Conservation (phyloP, 1,284 basidiomycete genomes). For the Lentinula novae-zelandiae region DNA sequence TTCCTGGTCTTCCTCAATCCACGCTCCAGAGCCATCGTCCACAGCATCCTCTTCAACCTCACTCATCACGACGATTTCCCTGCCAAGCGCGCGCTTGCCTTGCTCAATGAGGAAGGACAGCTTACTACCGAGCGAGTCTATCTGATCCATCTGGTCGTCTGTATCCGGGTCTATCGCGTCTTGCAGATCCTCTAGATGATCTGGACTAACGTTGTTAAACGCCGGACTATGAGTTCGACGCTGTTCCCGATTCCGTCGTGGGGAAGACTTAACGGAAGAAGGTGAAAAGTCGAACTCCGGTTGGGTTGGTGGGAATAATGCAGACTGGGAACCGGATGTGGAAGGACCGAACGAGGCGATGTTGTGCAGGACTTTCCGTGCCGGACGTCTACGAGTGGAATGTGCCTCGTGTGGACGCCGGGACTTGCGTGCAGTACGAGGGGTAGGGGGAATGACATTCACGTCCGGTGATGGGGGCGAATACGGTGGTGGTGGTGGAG, state of each 20-base stretch:
- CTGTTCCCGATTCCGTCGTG: not conserved
- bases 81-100: slow-evolving; percentile 65
- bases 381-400: not conserved
- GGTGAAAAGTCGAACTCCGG: slow-evolving; percentile 36
- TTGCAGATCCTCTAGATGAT: not conserved
- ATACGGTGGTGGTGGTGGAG: slow-evolving; percentile 14
- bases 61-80: slow-evolving; percentile 69
- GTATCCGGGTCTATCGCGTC: slow-evolving; percentile 23
- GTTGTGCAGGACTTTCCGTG: slow-evolving; percentile 1
- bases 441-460: slow-evolving; percentile 3
- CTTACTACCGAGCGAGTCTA: slow-evolving; percentile 73
- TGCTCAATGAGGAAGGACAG: slow-evolving; percentile 67
- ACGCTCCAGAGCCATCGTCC: slow-evolving; percentile 67
- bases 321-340: not conserved
- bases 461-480: not conserved
- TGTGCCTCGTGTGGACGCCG: not conserved
- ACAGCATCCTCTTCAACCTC: slow-evolving; percentile 68
- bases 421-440: not conserved
- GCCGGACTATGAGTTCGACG: not conserved
- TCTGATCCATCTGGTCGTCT: slow-evolving; percentile 49
- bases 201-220: not conserved
- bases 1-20: slow-evolving; percentile 54
- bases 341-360: slow-evolving; percentile 3
- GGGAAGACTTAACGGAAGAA: not conserved
- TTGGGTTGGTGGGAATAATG: slow-evolving; percentile 23